A percentile compares a stretch with the other conserved stretches of the same genome.
Evolutionary conservation across 768 basidiomycete genomes (phyloP).

Genomic region (Hypholoma sublateritium): DNA sequence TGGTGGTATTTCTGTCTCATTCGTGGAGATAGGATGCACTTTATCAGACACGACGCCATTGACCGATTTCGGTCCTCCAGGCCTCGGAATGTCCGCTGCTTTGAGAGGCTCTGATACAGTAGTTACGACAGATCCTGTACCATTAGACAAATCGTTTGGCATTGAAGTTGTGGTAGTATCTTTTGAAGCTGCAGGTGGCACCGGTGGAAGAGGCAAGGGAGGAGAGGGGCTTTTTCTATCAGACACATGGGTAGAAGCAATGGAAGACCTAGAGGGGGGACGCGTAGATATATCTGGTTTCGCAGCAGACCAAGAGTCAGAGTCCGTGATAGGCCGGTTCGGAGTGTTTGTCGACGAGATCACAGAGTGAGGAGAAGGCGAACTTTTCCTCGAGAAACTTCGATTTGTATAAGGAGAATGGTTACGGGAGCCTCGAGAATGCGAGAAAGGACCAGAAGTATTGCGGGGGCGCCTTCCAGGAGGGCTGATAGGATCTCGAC

Average conservation of each 20-base stretch:
- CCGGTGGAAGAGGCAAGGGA: constrained; percentile 9
- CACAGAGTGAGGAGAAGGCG: constrained; percentile 30
- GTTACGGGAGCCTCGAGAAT: constrained; percentile 24
- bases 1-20: constrained; percentile 1
- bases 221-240: constrained; percentile 30
- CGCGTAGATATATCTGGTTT: constrained; percentile 20
- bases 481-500: constrained; percentile 26
- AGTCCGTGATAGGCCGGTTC: constrained; percentile 8
- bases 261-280: constrained; percentile 56
- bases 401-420: constrained; percentile 24
- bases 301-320: constrained; percentile 15
- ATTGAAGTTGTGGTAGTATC: neutral
- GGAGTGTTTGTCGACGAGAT: constrained; percentile 21
- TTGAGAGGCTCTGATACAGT: neutral
- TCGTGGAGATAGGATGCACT: neutral
- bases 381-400: constrained; percentile 22
- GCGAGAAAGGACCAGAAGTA: constrained; percentile 22
- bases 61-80: neutral
- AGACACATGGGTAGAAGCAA: constrained; percentile 51
- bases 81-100: neutral
- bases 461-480: constrained; percentile 21
- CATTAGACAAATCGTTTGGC: constrained; percentile 2
- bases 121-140: neutral
- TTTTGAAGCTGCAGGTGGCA: neutral
- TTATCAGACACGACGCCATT: neutral